Conservation (phyloP, 345 rosid species). For the Hibiscus mutabilis region DNA sequence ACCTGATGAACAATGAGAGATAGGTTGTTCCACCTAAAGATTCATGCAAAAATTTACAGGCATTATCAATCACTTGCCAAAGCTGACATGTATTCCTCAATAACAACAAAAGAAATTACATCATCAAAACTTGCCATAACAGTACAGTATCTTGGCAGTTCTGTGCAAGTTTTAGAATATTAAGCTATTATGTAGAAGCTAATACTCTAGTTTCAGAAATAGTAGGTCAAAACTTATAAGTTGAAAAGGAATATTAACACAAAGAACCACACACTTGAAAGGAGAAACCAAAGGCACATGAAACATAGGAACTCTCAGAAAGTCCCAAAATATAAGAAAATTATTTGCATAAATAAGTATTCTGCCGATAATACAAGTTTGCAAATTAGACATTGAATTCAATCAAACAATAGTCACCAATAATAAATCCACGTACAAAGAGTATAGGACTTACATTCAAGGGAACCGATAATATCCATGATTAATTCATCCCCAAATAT, state of each 20-base stretch:
- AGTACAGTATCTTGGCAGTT: neutral
- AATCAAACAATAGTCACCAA: neutral
- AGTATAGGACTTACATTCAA: conserved; percentile 65
- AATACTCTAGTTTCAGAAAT: neutral
- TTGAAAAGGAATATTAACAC: neutral
- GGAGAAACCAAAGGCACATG: neutral
- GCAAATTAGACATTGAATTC: neutral
- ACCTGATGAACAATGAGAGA: neutral
- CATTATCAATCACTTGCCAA: neutral
- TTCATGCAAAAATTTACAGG: neutral
- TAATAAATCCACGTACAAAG: neutral
- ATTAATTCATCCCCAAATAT: conserved; percentile 78
- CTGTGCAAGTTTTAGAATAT: neutral
- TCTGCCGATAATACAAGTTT: neutral
- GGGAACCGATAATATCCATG: conserved; percentile 83
- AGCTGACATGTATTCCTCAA: neutral
- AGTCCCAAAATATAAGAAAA: neutral
- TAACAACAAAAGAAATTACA: neutral
- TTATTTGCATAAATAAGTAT: neutral
- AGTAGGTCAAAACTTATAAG: neutral
- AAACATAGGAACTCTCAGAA: neutral
- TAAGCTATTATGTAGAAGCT: neutral
- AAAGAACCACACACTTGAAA: neutral
- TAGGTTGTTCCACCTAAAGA: neutral
- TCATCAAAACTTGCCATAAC: neutral